Evolutionary conservation across 805 yeast genomes (phyloP), one percentile per base, ranked within the genome.

Genomic region (Kodamaea kaohsiungensis): DNA sequence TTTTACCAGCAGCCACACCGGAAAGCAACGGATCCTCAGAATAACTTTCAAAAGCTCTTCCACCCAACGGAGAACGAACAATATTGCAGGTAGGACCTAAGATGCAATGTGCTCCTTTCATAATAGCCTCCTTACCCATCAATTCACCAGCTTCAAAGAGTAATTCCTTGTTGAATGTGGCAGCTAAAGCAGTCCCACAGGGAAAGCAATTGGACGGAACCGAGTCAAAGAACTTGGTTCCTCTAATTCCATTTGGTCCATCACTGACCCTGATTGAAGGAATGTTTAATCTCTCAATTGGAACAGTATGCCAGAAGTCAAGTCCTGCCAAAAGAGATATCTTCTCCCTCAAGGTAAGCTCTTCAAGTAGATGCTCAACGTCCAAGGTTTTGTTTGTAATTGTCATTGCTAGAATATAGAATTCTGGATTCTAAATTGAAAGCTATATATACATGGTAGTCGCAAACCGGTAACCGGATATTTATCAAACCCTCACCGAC

Each of bases 221-320:
- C 40, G 81, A 74, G 56, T 78, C 70, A 61, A 82, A 80, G 61
- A 82, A 82, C 43, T 69, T 75, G 17, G 84, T 81, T 22, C 88
- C 88, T 57, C 88, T 72, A 47, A 83, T 74, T 57, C 88, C 88
- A 61, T 84, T 84, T 48, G 88, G 88, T 16, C 88, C 88, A 63
- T 84, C 88, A 2, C 63, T 60, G 7, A 65, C 64, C 0, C 63
- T 55, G n/a, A 54, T 45, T 2, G 53, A 33, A 9, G 61, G 61
- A 43, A 64, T 59, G 17, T 55, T 45, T 51, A 64, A 56, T 13
- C 68, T 45, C 12, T 51, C 52, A 16, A 58, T 54, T 15, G 58
- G 53, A 10, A 40, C 53, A 3, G 61, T 58, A 58, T 58, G 61
- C 61, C 61, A 58, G 51, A 52, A 54, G 40, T 58, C 61, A 16